Percentiles rank a stretch among this genome's conserved stretches.
Conservation (phyloP, 805 yeast genomes). For the Candida sphagnicola region DNA sequence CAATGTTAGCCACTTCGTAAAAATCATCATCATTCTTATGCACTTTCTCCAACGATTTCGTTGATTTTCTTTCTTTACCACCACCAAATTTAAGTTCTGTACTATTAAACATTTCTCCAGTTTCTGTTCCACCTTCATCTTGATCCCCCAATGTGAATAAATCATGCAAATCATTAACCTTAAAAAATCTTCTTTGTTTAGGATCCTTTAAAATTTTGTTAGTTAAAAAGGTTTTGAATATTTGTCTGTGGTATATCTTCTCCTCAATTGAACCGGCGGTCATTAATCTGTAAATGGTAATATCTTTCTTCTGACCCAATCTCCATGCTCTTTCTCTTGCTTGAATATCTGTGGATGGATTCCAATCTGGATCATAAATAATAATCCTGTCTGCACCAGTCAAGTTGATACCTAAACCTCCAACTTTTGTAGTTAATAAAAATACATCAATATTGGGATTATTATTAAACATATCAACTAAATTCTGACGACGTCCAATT, state of each 20-base stretch:
- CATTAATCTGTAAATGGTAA: conserved; percentile 85
- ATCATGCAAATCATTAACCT: conserved; percentile 87
- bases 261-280: conserved; percentile 96
- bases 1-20: conserved; percentile 54
- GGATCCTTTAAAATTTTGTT: conserved; percentile 95
- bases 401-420: conserved; percentile 90
- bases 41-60: conserved; percentile 20
- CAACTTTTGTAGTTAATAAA: conserved; percentile 88
- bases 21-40: conserved; percentile 62
- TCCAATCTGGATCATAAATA: conserved; percentile 97
- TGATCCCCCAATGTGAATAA: conserved; percentile 81
- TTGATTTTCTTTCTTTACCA: conserved; percentile 28
- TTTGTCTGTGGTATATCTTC: conserved; percentile 93
- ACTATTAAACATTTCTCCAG: conserved; percentile 59
- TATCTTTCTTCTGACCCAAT: conserved; percentile 90
- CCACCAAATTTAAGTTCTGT: conserved; percentile 37
- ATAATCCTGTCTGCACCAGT: conserved; percentile 95
- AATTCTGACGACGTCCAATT: conserved; percentile 65
- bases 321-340: conserved; percentile 98
- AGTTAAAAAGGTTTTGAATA: conserved; percentile 89
- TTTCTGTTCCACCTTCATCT: conserved; percentile 60
- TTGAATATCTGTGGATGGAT: conserved; percentile 95
- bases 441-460: conserved; percentile 60
- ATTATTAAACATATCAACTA: conserved; percentile 79
- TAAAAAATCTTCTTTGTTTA: conserved; percentile 88